Conservation (phyloP, 768 basidiomycete genomes). For the Fistulinella prunicolor region DNA sequence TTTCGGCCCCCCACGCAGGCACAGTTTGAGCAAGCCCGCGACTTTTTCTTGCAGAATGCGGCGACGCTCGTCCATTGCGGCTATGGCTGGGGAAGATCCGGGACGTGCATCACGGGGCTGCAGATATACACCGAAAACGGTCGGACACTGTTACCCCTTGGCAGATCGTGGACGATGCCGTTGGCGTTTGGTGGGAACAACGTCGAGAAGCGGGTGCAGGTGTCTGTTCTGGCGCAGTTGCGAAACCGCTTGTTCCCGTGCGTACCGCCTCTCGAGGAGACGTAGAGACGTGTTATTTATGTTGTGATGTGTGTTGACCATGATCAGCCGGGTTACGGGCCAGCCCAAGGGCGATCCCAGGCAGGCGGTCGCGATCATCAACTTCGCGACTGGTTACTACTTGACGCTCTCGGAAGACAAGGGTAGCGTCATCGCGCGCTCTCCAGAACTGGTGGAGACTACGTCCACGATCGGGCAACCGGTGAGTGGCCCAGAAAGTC, state of each 20-base stretch:
- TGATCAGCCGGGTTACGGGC: not conserved
- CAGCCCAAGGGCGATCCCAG: not conserved
- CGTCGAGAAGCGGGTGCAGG: conserved; percentile 7
- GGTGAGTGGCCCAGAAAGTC: not conserved
- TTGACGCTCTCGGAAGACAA: conserved; percentile 5
- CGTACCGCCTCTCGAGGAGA: not conserved
- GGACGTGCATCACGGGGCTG: conserved; percentile 9
- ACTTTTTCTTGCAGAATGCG: conserved; percentile 11
- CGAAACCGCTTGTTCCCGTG: conserved; percentile 5
- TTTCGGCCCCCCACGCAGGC: conserved; percentile 18
- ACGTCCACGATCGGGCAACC: not conserved
- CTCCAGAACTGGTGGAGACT: conserved; percentile 4
- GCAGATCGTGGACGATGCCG: not conserved
- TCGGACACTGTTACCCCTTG: not conserved
- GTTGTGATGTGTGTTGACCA: not conserved
- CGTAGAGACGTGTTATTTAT: not conserved
- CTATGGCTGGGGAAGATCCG: conserved; percentile 10
- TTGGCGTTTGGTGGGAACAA: not conserved
- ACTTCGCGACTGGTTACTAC: conserved; percentile 10
- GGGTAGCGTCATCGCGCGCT: not conserved
- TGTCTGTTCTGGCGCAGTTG: conserved; percentile 4
- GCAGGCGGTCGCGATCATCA: conserved; percentile 2
- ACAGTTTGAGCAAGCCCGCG: conserved; percentile 15
- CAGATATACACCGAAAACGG: conserved; percentile 5
- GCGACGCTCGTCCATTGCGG: conserved; percentile 14